These are phyloP conservation scores for Pythium volutum DNA, from an alignment of 352 stramenopile species.

Conservation along the genomic window DNA sequence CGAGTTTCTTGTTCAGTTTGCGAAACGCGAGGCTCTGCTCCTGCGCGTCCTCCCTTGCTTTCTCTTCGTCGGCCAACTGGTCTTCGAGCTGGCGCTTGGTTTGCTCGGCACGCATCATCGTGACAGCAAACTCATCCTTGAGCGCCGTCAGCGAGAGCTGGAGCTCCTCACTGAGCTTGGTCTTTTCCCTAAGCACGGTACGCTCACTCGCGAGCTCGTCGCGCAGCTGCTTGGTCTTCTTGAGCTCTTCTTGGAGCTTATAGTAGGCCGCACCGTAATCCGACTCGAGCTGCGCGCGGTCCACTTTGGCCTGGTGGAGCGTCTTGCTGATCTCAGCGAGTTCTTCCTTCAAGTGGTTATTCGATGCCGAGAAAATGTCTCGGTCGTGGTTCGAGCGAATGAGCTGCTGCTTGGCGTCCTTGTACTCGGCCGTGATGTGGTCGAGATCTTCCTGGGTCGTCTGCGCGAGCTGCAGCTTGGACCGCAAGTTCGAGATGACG, in stretches of 20 bases:
- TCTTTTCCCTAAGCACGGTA: constrained; percentile 44
- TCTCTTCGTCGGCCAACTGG: constrained; percentile 74
- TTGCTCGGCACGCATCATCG: constrained; percentile 57
- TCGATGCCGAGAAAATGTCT: constrained; percentile 71
- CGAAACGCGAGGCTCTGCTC: constrained; percentile 74
- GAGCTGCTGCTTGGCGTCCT: constrained; percentile 66
- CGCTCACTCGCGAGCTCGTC: constrained; percentile 43
- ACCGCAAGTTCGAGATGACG: constrained; percentile 51
- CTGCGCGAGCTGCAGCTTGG: constrained; percentile 69
- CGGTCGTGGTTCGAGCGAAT: constrained; percentile 67
- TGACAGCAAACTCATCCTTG: constrained; percentile 59
- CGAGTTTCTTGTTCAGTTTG: constrained; percentile 68
- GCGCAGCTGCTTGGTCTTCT: constrained; percentile 44
- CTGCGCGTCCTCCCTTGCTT: constrained; percentile 61
- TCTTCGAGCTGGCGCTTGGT: constrained; percentile 77
- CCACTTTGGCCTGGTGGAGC: constrained; percentile 59
- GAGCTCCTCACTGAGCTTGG: constrained; percentile 44
- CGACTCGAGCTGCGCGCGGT: constrained; percentile 70
- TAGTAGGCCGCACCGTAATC: constrained; percentile 67
- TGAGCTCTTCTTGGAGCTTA: constrained; percentile 66
- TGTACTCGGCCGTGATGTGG: constrained; percentile 48
- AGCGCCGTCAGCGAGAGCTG: constrained; percentile 55
- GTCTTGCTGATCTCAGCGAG: constrained; percentile 61
- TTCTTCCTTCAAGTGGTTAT: constrained; percentile 76
- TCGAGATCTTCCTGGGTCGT: constrained; percentile 68